phyloP scores from a whole-genome alignment of 805 yeast genomes.

The Starmerella riodocensis region DNA sequence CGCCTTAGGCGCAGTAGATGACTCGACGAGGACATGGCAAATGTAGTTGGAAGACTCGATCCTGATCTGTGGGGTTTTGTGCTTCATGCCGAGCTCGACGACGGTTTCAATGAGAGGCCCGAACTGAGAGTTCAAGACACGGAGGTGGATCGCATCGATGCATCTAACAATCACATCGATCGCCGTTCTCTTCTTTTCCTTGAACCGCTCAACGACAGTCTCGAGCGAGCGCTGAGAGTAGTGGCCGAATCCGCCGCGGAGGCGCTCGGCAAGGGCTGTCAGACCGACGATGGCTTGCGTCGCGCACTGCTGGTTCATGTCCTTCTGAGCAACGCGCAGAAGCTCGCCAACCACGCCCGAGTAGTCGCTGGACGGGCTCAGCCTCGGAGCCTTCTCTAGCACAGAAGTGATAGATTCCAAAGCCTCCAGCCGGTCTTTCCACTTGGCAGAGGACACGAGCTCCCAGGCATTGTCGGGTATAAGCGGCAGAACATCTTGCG shows the following conservation, averaged over 20 bases:
- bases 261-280: slow-evolving; percentile 49
- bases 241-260: slow-evolving; percentile 38
- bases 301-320: slow-evolving; percentile 80
- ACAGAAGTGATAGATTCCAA: slow-evolving; percentile 41
- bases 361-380: slow-evolving; percentile 51
- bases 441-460: slow-evolving; percentile 48
- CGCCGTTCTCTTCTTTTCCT: slow-evolving; percentile 74
- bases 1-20: slow-evolving; percentile 37
- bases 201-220: slow-evolving; percentile 66
- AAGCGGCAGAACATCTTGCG: slow-evolving; percentile 51
- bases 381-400: slow-evolving; percentile 35
- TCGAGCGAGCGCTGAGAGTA: slow-evolving; percentile 40
- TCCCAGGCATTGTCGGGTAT: slow-evolving; percentile 50
- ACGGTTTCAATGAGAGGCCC: slow-evolving; percentile 8
- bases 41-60: slow-evolving; percentile 56
- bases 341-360: slow-evolving; percentile 46
- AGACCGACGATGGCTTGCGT: slow-evolving; percentile 60
- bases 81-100: slow-evolving; percentile 44
- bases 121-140: slow-evolving; percentile 21
- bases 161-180: slow-evolving; percentile 56
- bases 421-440: slow-evolving; percentile 88
- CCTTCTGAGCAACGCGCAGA: slow-evolving; percentile 57
- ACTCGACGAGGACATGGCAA: slow-evolving; percentile 45
- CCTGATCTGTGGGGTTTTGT: slow-evolving; percentile 74
- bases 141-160: slow-evolving; percentile 44